Conservation (phyloP, 2,329 filamentous ascomycete species). For the Talaromyces sp. region DNA sequence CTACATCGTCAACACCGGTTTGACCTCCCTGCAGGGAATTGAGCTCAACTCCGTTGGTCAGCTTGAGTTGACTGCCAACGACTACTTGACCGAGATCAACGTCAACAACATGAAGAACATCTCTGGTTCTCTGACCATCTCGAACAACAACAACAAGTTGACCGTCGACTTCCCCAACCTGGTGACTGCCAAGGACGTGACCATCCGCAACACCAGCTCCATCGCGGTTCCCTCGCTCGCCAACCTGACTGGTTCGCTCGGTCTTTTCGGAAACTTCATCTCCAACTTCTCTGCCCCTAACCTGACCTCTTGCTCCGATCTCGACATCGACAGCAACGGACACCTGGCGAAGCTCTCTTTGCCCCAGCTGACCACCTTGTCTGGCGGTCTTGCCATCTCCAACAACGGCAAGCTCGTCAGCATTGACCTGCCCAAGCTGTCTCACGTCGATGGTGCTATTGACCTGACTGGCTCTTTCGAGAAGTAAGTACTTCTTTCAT, state of each 20-base stretch:
- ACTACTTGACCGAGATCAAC: conserved; percentile 67
- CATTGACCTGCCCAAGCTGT: conserved; percentile 66
- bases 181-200: conserved; percentile 71
- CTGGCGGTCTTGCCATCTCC: conserved; percentile 77
- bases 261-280: conserved; percentile 71
- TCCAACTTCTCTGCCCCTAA: conserved; percentile 42
- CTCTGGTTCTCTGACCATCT: conserved; percentile 64
- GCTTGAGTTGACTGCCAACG: conserved; percentile 89
- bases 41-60: conserved; percentile 67
- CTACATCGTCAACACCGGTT: conserved; percentile 78
- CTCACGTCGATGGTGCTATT: conserved; percentile 71
- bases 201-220: conserved; percentile 72
- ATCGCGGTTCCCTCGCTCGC: conserved; percentile 70
- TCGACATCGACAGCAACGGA: conserved; percentile 55
- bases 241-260: conserved; percentile 71
- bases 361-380: conserved; percentile 62
- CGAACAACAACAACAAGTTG: conserved; percentile 73
- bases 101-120: conserved; percentile 73
- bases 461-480: conserved; percentile 81
- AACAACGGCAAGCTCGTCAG: conserved; percentile 75
- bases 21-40: conserved; percentile 74
- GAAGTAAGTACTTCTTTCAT: conserved; percentile 55
- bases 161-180: conserved; percentile 74
- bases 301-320: conserved; percentile 45
- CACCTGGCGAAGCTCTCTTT: conserved; percentile 69